Evolutionary conservation across 345 rosid genomes (phyloP), one percentile per base, ranked within the genome.

Genomic region (Cardamine resedifolia): DNA sequence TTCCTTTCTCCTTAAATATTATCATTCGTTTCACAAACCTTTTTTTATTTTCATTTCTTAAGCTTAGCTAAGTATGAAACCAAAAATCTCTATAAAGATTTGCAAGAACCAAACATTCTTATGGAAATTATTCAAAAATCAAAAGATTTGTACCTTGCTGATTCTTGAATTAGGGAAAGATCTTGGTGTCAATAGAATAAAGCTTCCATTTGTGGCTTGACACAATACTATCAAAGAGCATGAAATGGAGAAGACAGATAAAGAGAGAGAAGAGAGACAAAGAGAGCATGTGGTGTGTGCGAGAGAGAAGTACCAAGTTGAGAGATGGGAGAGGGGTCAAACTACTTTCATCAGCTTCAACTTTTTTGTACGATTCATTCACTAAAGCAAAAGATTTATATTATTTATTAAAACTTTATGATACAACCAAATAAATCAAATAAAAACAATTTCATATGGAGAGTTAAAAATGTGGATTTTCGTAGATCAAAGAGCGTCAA

Each of bases 311-410:
- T 57, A 68, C 73, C 64, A 68, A 68, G 64, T 68, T 68, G 73
- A 21, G 30, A 18, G 60, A 66, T 66, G 72, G 51, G 41, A 3
- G 64, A 28, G 53, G 55, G 44, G 73, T 69, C 73, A 69, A 69
- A 69, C 64, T 44, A n/a, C 65, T 69, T 69, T 69, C 65, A 57
- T 47, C 65, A 58, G 57, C 57, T 69, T 57, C 39, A 30, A 69
- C 65, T 57, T 69, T 68, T 68, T 68, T 68, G 63, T 63, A 68
- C 41, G 52, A 68, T 49, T 66, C 70, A 65, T 31, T 47, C 51
- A 62, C 11, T 43, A 23, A 66, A 34, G 70, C 34, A 33, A 34
- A 60, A 4, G 20, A 39, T 33, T 50, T 15, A 21, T n/a, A 33
- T 23, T 47, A 31, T 70, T 58, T 48, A 44, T 14, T 9, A 16